Conservation (phyloP, 352 stramenopile species). For the Achlya hypogyna region DNA sequence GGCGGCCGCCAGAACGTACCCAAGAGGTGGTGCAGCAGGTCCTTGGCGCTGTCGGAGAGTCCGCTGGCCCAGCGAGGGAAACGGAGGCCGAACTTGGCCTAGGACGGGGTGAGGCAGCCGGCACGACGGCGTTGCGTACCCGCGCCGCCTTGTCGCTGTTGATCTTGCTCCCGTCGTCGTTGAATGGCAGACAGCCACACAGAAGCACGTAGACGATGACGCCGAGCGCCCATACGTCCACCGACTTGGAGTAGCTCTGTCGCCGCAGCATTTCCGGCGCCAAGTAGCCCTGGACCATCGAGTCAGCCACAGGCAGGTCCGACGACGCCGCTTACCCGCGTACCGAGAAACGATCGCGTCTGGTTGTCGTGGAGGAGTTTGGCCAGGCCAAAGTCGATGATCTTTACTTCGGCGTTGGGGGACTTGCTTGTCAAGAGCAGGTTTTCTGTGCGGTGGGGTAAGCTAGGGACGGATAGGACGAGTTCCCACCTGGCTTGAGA, state of each 20-base stretch:
- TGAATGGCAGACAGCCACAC: constrained; percentile 96
- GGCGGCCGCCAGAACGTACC: constrained; percentile 26
- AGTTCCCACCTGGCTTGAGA: constrained; percentile 63
- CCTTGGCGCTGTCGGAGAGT: constrained; percentile 77
- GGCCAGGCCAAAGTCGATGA: constrained; percentile 98
- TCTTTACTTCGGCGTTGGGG: constrained; percentile 88
- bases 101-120: background rate
- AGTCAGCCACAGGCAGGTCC: background rate
- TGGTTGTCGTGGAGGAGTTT: constrained; percentile 88
- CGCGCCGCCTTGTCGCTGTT: constrained; percentile 60
- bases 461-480: background rate
- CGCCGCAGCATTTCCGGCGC: constrained; percentile 98
- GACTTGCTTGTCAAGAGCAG: constrained; percentile 78
- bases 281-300: constrained; percentile 85
- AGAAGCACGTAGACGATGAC: constrained; percentile 98
- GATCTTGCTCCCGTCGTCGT: constrained; percentile 91
- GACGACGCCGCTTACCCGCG: constrained; percentile 29
- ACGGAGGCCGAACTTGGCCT: constrained; percentile 90
- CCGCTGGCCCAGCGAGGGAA: constrained; percentile 91
- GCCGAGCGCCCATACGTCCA: constrained; percentile 97
- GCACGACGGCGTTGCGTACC: constrained; percentile 35
- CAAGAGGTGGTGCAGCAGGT: constrained; percentile 71
- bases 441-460: constrained; percentile 39
- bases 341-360: constrained; percentile 77
- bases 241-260: constrained; percentile 93